Conservation (phyloP, 192 early-diverging fungal species). For the Umbelopsis ramanniana region DNA sequence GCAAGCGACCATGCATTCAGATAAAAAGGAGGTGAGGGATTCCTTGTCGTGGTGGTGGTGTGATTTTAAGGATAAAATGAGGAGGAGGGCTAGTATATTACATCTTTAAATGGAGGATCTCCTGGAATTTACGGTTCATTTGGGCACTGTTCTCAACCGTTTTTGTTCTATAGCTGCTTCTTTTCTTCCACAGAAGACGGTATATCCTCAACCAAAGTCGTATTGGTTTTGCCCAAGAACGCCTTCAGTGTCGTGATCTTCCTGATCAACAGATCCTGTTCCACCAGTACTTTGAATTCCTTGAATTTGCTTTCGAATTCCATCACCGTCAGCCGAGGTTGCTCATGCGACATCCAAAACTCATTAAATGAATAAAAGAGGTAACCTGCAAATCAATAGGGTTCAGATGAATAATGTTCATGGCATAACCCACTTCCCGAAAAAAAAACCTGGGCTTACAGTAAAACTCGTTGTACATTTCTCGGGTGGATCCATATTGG, state of each 20-base stretch:
- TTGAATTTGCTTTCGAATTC: constrained; percentile 72
- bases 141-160: no score
- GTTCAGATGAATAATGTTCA: no score
- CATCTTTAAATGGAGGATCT: neutral
- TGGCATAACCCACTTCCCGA: no score
- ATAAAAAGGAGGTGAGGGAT: no score
- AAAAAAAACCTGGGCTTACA: constrained; percentile 54
- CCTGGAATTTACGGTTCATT: neutral
- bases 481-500: constrained; percentile 55
- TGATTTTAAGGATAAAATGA: no score
- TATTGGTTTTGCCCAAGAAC: neutral
- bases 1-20: no score
- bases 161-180: neutral
- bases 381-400: constrained; percentile 50
- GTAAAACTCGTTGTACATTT: constrained; percentile 74
- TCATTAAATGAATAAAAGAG: constrained; percentile 68
- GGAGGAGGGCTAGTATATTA: no score
- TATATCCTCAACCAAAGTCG: neutral
- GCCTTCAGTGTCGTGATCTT: constrained; percentile 21
- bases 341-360: constrained; percentile 60
- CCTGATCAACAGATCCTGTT: constrained; percentile 49
- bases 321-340: constrained; percentile 64
- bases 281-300: constrained; percentile 58
- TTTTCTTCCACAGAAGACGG: neutral
- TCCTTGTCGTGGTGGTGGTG: no score